Percentiles rank a stretch among this genome's conserved stretches.
phyloP scores from a whole-genome alignment of 192 early-diverging fungal species.

The Coemansia sp. region DNA sequence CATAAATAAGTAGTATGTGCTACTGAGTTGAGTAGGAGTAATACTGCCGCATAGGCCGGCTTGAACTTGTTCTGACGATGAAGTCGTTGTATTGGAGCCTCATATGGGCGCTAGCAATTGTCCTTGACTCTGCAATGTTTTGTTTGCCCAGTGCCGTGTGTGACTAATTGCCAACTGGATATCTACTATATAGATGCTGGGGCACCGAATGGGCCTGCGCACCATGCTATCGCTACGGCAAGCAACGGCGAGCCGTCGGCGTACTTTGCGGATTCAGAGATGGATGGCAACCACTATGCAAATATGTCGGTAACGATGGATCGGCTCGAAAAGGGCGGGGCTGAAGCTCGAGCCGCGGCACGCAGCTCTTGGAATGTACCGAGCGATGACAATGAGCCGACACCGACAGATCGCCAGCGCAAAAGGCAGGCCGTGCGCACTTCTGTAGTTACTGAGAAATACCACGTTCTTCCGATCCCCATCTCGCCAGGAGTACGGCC shows the following conservation, averaged over 20 bases:
- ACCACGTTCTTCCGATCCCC: slow-evolving; percentile 33
- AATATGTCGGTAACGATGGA: neutral
- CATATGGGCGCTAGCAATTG: too few relatives aligned
- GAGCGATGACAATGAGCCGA: slow-evolving; percentile 23
- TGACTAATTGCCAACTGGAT: neutral
- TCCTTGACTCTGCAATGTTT: neutral
- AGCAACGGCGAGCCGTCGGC: slow-evolving; percentile 22
- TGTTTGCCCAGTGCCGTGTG: neutral
- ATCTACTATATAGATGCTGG: neutral
- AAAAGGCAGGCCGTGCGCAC: slow-evolving; percentile 39
- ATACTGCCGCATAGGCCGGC: slow-evolving; percentile 5
- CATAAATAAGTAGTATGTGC: neutral
- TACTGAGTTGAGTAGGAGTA: slow-evolving; percentile 6
- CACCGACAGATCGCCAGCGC: slow-evolving; percentile 32
- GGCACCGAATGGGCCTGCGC: neutral
- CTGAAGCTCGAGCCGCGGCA: slow-evolving; percentile 12
- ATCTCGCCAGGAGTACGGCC: neutral
- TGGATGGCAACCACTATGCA: slow-evolving; percentile 29
- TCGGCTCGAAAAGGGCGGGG: neutral
- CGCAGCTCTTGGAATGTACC: slow-evolving; percentile 40
- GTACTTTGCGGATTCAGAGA: slow-evolving; percentile 51
- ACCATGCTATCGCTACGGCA: neutral
- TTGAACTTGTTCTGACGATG: neutral
- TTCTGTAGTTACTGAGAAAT: slow-evolving; percentile 33
- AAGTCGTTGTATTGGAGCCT: too few relatives aligned